A percentile compares a stretch with the other conserved stretches of the same genome.
Conservation (phyloP, 495 filamentous ascomycete species). For the Bombardia bombarda region DNA sequence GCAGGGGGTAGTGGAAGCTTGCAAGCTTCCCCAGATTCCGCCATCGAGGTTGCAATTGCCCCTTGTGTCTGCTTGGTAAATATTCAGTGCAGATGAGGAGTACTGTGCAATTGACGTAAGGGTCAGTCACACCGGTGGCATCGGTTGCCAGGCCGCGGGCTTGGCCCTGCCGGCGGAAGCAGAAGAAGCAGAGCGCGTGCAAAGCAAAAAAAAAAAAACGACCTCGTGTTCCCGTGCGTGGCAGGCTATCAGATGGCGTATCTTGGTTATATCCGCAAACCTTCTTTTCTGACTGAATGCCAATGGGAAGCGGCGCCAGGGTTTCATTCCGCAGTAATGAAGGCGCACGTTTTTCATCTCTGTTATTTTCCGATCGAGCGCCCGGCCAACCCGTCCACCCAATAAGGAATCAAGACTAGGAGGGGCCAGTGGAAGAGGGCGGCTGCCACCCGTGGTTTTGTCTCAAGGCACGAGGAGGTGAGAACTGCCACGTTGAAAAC, state of each 20-base stretch:
- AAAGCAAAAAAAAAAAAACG: neutral
- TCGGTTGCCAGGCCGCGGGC: neutral
- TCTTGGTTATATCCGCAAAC: conserved; percentile 11
- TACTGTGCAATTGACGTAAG: conserved; percentile 1
- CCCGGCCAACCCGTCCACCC: conserved; percentile 1
- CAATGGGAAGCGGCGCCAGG: conserved; percentile 12
- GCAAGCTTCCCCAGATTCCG: conserved; percentile 3
- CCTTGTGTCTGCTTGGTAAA: conserved; percentile 2
- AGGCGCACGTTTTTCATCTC: conserved; percentile 20
- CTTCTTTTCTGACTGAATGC: conserved; percentile 6
- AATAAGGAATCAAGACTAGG: neutral
- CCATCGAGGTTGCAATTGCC: conserved; percentile 2
- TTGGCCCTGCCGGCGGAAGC: neutral
- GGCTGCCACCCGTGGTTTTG: too few species aligned
- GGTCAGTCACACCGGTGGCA: neutral
- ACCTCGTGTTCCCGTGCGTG: neutral
- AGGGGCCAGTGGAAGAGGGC: too few species aligned
- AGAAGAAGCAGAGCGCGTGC: neutral
- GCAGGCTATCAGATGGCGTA: conserved; percentile 1
- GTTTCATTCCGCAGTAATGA: conserved; percentile 24
- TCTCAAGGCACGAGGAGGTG: neutral
- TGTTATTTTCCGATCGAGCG: conserved; percentile 22
- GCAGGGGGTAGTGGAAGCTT: neutral
- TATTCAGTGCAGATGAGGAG: neutral
- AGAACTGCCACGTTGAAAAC: neutral